Evolutionary conservation across 73 alveolate genomes (phyloP).

Genomic region (Paramecium sexaurelia): DNA sequence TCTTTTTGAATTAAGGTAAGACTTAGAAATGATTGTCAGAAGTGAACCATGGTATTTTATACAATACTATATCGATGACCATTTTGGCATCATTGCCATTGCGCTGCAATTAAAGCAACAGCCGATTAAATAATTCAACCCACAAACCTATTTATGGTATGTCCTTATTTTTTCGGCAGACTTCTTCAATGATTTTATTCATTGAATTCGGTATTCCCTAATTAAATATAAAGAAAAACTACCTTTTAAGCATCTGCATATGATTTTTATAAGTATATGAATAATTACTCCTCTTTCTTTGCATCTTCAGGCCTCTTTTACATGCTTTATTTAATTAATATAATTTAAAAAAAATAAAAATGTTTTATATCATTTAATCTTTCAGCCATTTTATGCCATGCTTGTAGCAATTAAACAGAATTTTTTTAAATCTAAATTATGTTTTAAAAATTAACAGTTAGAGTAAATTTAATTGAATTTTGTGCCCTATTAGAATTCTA

Average conservation of each 20-base stretch:
- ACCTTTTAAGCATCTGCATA: constrained; percentile 34
- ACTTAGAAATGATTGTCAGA: constrained; percentile 49
- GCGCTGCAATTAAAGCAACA: background rate
- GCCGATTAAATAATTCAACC: constrained; percentile 24
- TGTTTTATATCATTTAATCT: background rate
- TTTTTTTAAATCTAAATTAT: background rate
- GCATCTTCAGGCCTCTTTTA: constrained; percentile 27
- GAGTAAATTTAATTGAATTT: background rate
- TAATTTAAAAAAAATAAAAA: background rate
- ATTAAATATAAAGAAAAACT: background rate
- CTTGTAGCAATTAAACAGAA: background rate
- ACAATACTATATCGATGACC: constrained; percentile 57
- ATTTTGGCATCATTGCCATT: constrained; percentile 31
- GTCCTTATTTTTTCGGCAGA: constrained; percentile 35
- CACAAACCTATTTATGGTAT: background rate
- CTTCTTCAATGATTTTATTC: constrained; percentile 48
- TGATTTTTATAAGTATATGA: background rate
- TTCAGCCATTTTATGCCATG: background rate
- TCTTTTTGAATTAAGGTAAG: background rate
- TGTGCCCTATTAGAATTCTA: background rate
- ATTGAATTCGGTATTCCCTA: constrained; percentile 9
- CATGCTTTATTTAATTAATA: background rate
- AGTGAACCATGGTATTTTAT: constrained; percentile 58
- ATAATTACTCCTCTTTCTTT: constrained; percentile 26
- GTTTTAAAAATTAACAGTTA: background rate